Evolutionary conservation across 1,139 yeast genomes (phyloP).

Genomic region (Protomyces inundatus): DNA sequence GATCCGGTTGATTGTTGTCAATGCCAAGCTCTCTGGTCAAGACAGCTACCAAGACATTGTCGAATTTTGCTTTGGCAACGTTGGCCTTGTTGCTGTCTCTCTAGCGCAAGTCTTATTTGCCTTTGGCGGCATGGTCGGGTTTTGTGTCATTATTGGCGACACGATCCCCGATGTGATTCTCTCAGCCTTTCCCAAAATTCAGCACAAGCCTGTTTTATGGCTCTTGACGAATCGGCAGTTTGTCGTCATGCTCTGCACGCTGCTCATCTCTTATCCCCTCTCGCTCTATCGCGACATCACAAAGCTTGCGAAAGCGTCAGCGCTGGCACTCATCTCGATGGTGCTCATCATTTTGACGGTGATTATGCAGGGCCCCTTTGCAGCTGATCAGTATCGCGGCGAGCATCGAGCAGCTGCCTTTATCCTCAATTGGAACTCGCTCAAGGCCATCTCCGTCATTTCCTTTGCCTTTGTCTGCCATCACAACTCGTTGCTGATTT

Average conservation of each 20-base stretch:
- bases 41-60: constrained; percentile 84
- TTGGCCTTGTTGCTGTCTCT: constrained; percentile 64
- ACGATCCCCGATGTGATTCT: constrained; percentile 85
- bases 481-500: constrained; percentile 85
- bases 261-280: constrained; percentile 73
- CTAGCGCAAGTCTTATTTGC: constrained; percentile 83
- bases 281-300: constrained; percentile 72
- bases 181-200: constrained; percentile 56
- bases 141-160: constrained; percentile 90
- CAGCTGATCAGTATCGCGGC: constrained; percentile 48
- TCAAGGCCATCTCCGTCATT: constrained; percentile 85
- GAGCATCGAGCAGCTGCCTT: constrained; percentile 47
- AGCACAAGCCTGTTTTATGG: constrained; percentile 42
- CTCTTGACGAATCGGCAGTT: constrained; percentile 61
- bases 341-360: constrained; percentile 68
- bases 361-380: constrained; percentile 64
- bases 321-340: constrained; percentile 83
- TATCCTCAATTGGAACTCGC: constrained; percentile 59
- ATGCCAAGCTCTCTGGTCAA: constrained; percentile 70
- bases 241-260: constrained; percentile 63
- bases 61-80: constrained; percentile 65
- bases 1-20: constrained; percentile 67
- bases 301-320: constrained; percentile 85
- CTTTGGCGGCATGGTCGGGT: constrained; percentile 91
- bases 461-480: constrained; percentile 94